Conservation (phyloP, 176 grass and related monocot genomes). For the Hyparrhenia diplandra region DNA sequence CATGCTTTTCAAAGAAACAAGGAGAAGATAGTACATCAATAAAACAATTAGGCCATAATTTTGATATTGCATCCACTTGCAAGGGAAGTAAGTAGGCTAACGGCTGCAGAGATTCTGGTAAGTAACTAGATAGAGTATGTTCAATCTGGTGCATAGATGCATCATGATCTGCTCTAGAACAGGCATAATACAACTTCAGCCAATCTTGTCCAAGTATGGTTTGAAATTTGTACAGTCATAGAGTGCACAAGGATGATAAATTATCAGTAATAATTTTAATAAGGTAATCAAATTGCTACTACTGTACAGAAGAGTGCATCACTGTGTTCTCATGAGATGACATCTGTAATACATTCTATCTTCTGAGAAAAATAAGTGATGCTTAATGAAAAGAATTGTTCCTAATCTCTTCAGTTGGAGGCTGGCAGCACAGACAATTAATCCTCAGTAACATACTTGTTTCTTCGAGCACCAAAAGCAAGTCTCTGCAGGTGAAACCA, state of each 20-base stretch:
- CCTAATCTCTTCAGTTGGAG: conserved; percentile 35
- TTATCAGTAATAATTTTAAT: background rate
- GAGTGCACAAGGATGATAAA: background rate
- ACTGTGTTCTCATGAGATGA: background rate
- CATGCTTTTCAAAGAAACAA: background rate
- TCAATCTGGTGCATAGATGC: background rate
- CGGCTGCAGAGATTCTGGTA: background rate
- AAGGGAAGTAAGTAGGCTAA: background rate
- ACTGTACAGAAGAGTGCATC: conserved; percentile 21
- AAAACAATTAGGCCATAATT: background rate
- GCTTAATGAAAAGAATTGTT: conserved; percentile 23
- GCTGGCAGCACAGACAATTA: conserved; percentile 30
- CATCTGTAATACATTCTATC: conserved; percentile 14
- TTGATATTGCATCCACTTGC: background rate
- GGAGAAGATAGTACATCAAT: background rate
- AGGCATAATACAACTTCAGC: background rate
- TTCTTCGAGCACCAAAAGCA: conserved; percentile 91
- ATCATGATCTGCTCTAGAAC: background rate
- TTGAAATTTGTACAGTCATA: background rate
- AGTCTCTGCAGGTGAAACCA: conserved; percentile 64
- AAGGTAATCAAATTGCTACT: conserved; percentile 21
- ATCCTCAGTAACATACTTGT: conserved; percentile 83
- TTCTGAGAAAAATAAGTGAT: conserved; percentile 22
- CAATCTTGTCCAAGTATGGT: conserved; percentile 5
- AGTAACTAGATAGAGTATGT: background rate